A percentile compares a stretch with the other conserved stretches of the same genome.
Evolutionary conservation across 176 grass and related monocot species (phyloP).

Genomic region (Aegilops umbellulata): DNA sequence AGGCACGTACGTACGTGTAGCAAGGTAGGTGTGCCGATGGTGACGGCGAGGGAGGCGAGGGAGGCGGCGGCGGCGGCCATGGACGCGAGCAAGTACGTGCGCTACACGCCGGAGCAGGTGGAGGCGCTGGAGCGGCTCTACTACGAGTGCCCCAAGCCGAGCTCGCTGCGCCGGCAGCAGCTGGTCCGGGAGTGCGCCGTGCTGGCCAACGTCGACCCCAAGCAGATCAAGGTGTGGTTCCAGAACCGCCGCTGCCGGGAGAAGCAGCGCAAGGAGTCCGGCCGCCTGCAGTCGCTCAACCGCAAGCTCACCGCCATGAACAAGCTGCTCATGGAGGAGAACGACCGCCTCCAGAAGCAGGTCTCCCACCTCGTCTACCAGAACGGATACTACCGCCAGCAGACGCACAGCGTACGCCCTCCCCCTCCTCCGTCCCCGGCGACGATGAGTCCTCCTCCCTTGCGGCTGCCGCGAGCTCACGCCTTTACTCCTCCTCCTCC

Average conservation of each 20-base stretch:
- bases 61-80: constrained; percentile 31
- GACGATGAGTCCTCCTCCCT: not conserved
- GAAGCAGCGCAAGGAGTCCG: constrained; percentile 84
- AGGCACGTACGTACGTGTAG: no score
- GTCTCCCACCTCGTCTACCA: constrained; percentile 70
- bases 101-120: constrained; percentile 87
- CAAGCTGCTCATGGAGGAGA: constrained; percentile 94
- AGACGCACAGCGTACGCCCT: constrained; percentile 41
- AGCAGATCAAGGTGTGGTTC: constrained; percentile 95
- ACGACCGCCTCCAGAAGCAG: constrained; percentile 88
- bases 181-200: constrained; percentile 69
- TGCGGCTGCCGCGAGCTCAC: not conserved
- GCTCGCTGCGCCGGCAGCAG: constrained; percentile 75
- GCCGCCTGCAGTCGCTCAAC: constrained; percentile 62
- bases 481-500: not conserved
- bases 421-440: not conserved
- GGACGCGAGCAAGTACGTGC: constrained; percentile 76
- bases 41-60: constrained; percentile 45
- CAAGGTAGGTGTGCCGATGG: constrained; percentile 2
- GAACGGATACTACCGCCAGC: constrained; percentile 71
- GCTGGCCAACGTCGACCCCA: constrained; percentile 68
- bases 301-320: constrained; percentile 84
- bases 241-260: constrained; percentile 82
- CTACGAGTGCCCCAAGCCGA: constrained; percentile 79
- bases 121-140: constrained; percentile 77